These are phyloP conservation scores for Musa troglodytarum DNA, from an alignment of 176 grass and related monocot species.

Conservation along the genomic window DNA sequence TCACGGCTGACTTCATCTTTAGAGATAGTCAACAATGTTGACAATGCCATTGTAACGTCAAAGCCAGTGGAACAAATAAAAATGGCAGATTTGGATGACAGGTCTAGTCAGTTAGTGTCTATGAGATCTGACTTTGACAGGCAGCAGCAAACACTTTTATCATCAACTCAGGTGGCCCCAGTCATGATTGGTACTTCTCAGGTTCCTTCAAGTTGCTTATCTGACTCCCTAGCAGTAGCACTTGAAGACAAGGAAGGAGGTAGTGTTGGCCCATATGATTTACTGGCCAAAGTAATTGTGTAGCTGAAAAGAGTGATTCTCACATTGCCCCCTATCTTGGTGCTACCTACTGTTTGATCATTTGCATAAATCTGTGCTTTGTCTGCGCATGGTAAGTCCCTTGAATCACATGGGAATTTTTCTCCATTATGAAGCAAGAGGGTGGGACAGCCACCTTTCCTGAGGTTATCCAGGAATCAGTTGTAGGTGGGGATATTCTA, in stretches of 20 bases:
- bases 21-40: constrained; percentile 26
- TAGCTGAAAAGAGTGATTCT: too few species aligned
- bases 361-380: too few species aligned
- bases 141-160: not conserved
- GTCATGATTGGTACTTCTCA: constrained; percentile 23
- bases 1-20: not conserved
- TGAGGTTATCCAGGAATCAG: too few species aligned
- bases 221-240: constrained; percentile 21
- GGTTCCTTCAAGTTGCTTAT: constrained; percentile 25
- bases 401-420: too few species aligned
- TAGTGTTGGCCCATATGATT: not conserved
- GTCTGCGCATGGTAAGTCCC: too few species aligned
- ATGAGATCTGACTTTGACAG: constrained; percentile 6
- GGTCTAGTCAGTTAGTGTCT: constrained; percentile 14
- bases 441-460: too few species aligned
- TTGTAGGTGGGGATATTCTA: too few species aligned
- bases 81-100: constrained; percentile 28
- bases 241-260: constrained; percentile 34
- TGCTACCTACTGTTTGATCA: too few species aligned
- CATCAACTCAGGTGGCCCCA: constrained; percentile 21
- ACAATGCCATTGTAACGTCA: constrained; percentile 48
- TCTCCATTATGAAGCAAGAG: too few species aligned
- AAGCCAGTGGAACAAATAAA: constrained; percentile 35
- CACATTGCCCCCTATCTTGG: too few species aligned
- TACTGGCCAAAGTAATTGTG: too few species aligned